Evolutionary conservation across 805 yeast species (phyloP).

Genomic region (Metschnikowia aberdeeniae): DNA sequence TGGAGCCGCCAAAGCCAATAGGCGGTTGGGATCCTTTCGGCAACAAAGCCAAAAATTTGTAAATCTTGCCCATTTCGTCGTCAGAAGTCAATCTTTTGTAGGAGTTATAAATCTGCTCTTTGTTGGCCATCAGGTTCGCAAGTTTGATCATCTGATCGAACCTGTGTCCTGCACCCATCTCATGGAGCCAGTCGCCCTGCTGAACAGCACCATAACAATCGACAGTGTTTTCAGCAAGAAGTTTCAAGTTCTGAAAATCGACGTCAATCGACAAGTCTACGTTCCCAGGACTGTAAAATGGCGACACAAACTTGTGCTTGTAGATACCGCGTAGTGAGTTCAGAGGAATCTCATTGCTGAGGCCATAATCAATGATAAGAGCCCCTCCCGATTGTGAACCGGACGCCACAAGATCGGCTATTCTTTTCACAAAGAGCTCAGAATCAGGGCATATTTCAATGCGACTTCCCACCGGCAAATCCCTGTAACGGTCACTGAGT

Average conservation of each 20-base stretch:
- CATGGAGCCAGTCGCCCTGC: slow-evolving; percentile 78
- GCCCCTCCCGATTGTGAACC: slow-evolving; percentile 54
- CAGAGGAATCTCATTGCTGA: slow-evolving; percentile 57
- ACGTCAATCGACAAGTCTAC: slow-evolving; percentile 84
- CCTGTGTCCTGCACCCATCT: slow-evolving; percentile 70
- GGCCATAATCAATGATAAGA: slow-evolving; percentile 75
- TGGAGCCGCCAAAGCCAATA: slow-evolving; percentile 46
- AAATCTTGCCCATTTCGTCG: slow-evolving; percentile 70
- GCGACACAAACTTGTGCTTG: slow-evolving; percentile 68
- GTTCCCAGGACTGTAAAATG: slow-evolving; percentile 70
- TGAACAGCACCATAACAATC: slow-evolving; percentile 54
- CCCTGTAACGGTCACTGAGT: slow-evolving; percentile 45
- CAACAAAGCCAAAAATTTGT: slow-evolving; percentile 64
- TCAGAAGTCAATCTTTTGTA: slow-evolving; percentile 62
- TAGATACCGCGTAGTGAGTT: slow-evolving; percentile 71
- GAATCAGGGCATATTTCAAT: slow-evolving; percentile 77
- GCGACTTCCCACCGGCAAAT: slow-evolving; percentile 52
- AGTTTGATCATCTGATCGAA: slow-evolving; percentile 53
- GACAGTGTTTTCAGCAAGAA: slow-evolving; percentile 16
- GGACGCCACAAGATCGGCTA: slow-evolving; percentile 44
- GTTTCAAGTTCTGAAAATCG: slow-evolving; percentile 60
- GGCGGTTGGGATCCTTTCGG: slow-evolving; percentile 44
- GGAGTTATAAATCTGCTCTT: slow-evolving; percentile 50
- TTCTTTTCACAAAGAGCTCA: slow-evolving; percentile 51
- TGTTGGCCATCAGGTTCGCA: slow-evolving; percentile 38